phyloP scores from a whole-genome alignment of 257 asterid species.

The Lithospermum erythrorhizon region DNA sequence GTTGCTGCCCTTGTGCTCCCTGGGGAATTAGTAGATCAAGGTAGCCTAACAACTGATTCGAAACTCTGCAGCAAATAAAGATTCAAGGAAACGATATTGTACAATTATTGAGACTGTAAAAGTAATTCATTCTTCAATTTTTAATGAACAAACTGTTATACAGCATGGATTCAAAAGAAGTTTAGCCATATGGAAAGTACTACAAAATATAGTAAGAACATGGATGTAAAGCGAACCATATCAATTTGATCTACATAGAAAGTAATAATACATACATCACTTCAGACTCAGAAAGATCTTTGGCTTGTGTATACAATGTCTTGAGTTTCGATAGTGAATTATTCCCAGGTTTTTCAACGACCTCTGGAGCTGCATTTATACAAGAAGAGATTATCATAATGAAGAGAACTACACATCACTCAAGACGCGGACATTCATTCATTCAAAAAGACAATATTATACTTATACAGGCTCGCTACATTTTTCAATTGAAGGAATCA shows the following conservation, averaged over 20 bases:
- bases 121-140: background rate
- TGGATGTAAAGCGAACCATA: conserved; percentile 6
- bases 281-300: conserved; percentile 81
- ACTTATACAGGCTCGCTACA: too few species aligned
- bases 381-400: conserved; percentile 7
- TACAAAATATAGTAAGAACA: conserved; percentile 1
- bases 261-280: conserved; percentile 36
- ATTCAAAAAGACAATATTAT: too few species aligned
- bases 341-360: conserved; percentile 90
- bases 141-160: conserved; percentile 3
- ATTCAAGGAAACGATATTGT: conserved; percentile 7
- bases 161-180: background rate
- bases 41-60: conserved; percentile 59
- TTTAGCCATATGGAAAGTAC: too few species aligned
- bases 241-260: background rate
- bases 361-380: conserved; percentile 61
- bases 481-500: too few species aligned
- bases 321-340: conserved; percentile 64
- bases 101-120: background rate
- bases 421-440: too few species aligned
- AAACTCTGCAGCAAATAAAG: conserved; percentile 43
- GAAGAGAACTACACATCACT: too few species aligned
- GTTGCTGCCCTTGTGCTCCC: conserved; percentile 73
- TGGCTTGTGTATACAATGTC: conserved; percentile 67
- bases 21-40: conserved; percentile 69